Conservation (phyloP, 179 eudicot genomes). For the Carnegiea gigantea region DNA sequence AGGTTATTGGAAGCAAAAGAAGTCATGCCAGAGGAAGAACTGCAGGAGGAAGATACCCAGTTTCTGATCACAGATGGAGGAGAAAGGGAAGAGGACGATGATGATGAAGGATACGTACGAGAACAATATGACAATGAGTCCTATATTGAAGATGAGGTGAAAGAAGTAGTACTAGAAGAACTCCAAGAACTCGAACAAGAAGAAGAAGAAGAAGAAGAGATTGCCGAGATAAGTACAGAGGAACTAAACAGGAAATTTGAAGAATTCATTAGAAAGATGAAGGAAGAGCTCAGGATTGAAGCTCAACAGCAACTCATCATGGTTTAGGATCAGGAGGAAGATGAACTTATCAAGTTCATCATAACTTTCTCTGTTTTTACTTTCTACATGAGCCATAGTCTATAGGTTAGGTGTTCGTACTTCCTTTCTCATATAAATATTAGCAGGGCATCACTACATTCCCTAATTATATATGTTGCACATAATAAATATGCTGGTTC, state of each 20-base stretch:
- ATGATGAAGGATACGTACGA: not conserved
- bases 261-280: slow-evolving; percentile 60
- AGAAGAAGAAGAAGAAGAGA: slow-evolving; percentile 29
- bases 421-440: not conserved
- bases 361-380: not conserved
- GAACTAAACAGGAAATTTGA: slow-evolving; percentile 58
- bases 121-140: not conserved
- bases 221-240: slow-evolving; percentile 40
- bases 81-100: slow-evolving; percentile 11
- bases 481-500: not conserved
- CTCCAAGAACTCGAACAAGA: slow-evolving; percentile 6
- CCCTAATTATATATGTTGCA: not conserved
- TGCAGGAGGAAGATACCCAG: slow-evolving; percentile 5
- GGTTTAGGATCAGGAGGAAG: slow-evolving; percentile 23
- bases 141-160: slow-evolving; percentile 7
- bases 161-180: slow-evolving; percentile 1
- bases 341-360: slow-evolving; percentile 2
- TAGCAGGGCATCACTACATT: not conserved
- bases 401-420: not conserved
- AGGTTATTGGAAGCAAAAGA: slow-evolving; percentile 13
- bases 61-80: not conserved
- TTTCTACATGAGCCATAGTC: not conserved
- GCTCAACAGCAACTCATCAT: slow-evolving; percentile 43
- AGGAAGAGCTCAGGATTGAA: slow-evolving; percentile 51
- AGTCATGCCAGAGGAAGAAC: not conserved